These are phyloP conservation scores for Galerina marginata DNA, from an alignment of 768 basidiomycete genomes.

Conservation along the genomic window DNA sequence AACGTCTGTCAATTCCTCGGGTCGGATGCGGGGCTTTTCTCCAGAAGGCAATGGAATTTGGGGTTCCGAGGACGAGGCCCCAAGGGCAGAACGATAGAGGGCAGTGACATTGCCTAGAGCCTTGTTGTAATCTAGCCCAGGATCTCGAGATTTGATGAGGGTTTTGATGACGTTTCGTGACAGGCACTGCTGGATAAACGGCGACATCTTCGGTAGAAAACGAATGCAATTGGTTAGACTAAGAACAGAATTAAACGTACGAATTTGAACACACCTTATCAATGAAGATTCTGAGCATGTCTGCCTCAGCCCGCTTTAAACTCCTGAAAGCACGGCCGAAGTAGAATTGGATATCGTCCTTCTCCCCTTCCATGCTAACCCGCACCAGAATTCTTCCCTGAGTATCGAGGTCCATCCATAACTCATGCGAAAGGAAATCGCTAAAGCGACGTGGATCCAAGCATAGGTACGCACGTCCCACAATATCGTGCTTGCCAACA, in stretches of 20 bases:
- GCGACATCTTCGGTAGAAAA: conserved; percentile 74
- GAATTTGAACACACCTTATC: conserved; percentile 78
- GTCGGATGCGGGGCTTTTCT: conserved; percentile 79
- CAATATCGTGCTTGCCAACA: conserved; percentile 90
- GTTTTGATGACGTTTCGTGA: conserved; percentile 79
- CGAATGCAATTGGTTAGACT: not conserved
- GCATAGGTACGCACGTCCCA: conserved; percentile 91
- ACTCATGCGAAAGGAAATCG: conserved; percentile 88
- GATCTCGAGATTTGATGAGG: conserved; percentile 66
- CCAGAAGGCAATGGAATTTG: conserved; percentile 75
- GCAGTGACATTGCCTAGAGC: conserved; percentile 83
- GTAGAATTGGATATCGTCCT: conserved; percentile 96
- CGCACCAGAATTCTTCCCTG: conserved; percentile 85
- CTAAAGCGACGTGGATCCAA: conserved; percentile 88
- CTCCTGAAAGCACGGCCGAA: conserved; percentile 96
- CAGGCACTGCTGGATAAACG: conserved; percentile 87
- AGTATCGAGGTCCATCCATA: conserved; percentile 91
- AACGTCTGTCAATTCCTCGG: conserved; percentile 86
- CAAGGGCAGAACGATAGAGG: conserved; percentile 81
- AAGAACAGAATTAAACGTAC: not conserved
- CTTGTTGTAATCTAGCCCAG: conserved; percentile 84
- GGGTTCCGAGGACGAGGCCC: conserved; percentile 68
- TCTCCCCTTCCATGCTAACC: conserved; percentile 98
- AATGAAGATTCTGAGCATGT: conserved; percentile 95
- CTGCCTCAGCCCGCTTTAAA: conserved; percentile 89